Evolutionary conservation across 2,329 filamentous ascomycete species (phyloP), one percentile per base, ranked within the genome.

Genomic region (Penicillium vulpinum): DNA sequence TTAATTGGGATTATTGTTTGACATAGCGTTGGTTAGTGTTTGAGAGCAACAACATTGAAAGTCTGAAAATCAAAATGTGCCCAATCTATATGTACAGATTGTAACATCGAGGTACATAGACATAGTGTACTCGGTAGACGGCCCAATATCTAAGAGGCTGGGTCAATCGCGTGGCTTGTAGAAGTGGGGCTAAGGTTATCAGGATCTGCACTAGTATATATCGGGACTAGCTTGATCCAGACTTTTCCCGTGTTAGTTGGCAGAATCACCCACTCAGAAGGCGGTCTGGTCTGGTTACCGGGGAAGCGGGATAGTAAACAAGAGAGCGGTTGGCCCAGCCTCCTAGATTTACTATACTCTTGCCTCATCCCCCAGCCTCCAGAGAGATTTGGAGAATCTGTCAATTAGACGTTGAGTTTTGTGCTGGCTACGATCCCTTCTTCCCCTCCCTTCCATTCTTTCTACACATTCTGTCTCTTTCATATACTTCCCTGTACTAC

Each of bases 291-390:
- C 0, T 51, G 57, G 74, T 77, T 75, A 64, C 74, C 72, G 54
- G 60, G 70, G 67, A 71, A 73, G 70, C 63, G 54, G 31, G 28
- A 54, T 26, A 39, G 74, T 77, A 76, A 77, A 77, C 74, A 77
- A 73, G 57, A 73, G 57, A 60, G 51, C 60, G 58, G 69, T 72
- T 76, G 71, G 72, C 72, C 75, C 75, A 77, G 73, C 74, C 75
- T 74, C 73, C 69, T 57, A 58, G 33, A 67, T 69, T 69, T 60
- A 31, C 54, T 59, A 65, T 67, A 65, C 63, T 58, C 51, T 50
- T 57, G 60, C 60, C 60, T 60, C 62, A 67, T 63, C 54, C 63
- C 63, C 73, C 73, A 76, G 73, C 73, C 73, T 73, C 73, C 73
- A 64, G 51, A 48, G 36, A 50, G 46, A 29, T 35, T 46, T 5